A percentile compares a stretch with the other conserved stretches of the same genome.
phyloP scores from a whole-genome alignment of 1,284 basidiomycete genomes.

The Xanthoconium separans region DNA sequence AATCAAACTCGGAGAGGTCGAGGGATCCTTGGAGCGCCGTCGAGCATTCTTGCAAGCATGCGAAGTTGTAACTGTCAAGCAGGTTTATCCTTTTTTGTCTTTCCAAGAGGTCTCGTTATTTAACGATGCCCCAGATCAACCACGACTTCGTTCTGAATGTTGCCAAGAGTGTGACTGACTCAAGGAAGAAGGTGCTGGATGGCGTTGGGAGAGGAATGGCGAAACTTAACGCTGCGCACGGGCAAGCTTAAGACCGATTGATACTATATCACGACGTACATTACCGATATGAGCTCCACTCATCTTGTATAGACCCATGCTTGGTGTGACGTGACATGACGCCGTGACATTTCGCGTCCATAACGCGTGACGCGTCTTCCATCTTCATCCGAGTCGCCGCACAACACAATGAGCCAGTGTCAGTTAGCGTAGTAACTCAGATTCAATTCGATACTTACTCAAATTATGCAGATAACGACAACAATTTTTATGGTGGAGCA shows the following conservation, averaged over 20 bases:
- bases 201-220: constrained; percentile 67
- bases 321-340: constrained; percentile 18
- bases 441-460: constrained; percentile 1
- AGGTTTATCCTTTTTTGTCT: constrained; percentile 37
- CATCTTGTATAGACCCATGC: constrained; percentile 26
- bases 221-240: constrained; percentile 51
- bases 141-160: constrained; percentile 61
- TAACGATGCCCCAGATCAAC: constrained; percentile 47
- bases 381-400: not conserved
- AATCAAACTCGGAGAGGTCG: constrained; percentile 47
- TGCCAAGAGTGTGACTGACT: constrained; percentile 63
- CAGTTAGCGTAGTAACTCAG: constrained; percentile 11
- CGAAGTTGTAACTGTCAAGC: constrained; percentile 37
- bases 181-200: constrained; percentile 68
- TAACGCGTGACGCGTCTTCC: no score
- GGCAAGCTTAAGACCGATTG: constrained; percentile 19
- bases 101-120: not conserved
- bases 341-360: constrained; percentile 17
- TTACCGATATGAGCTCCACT: constrained; percentile 24
- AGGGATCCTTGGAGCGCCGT: constrained; percentile 51
- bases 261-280: constrained; percentile 7
- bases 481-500: constrained; percentile 38
- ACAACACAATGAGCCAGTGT: constrained; percentile 44
- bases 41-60: constrained; percentile 53
- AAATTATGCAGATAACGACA: constrained; percentile 26